Percentiles rank a stretch among this genome's conserved stretches.
phyloP scores from a whole-genome alignment of 441 rosid species.

The Gossypium laxum region DNA sequence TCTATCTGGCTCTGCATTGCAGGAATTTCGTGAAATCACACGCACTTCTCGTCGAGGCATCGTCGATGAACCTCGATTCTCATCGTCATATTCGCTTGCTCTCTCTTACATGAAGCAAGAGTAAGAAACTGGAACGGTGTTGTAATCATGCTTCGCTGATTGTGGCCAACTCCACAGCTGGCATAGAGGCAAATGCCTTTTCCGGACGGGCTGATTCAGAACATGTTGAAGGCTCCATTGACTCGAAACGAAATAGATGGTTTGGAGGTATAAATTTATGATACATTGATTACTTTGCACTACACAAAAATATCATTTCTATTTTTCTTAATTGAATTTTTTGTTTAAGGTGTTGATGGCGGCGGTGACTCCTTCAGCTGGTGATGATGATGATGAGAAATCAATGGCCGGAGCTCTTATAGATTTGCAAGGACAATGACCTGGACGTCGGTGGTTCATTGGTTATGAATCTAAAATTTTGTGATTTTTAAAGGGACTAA shows the following conservation, averaged over 20 bases:
- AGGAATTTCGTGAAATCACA: slow-evolving; percentile 17
- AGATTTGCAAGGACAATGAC: too few species aligned
- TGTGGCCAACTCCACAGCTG: slow-evolving; percentile 24
- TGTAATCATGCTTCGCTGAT: slow-evolving; percentile 24
- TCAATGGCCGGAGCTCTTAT: too few species aligned
- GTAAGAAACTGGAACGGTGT: slow-evolving; percentile 13
- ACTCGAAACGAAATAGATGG: slow-evolving; percentile 36
- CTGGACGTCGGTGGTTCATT: too few species aligned
- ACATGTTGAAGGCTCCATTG: slow-evolving; percentile 23
- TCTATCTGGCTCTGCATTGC: slow-evolving; percentile 36
- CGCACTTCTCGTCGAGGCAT: slow-evolving; percentile 19
- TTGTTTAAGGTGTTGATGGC: neutral
- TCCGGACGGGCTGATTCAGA: slow-evolving; percentile 65
- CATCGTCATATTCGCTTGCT: slow-evolving; percentile 14
- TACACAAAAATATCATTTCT: neutral
- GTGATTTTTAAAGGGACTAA: too few species aligned
- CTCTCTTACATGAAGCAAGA: slow-evolving; percentile 20
- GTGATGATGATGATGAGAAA: too few species aligned
- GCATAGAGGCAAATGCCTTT: slow-evolving; percentile 24
- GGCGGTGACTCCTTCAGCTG: too few species aligned
- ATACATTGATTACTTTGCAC: neutral
- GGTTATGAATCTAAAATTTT: too few species aligned
- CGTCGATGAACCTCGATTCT: slow-evolving; percentile 23
- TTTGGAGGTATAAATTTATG: slow-evolving; percentile 34
- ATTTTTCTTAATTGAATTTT: neutral